phyloP scores from a whole-genome alignment of 164 flowering plant genomes.

The Vitis vinifera region DNA sequence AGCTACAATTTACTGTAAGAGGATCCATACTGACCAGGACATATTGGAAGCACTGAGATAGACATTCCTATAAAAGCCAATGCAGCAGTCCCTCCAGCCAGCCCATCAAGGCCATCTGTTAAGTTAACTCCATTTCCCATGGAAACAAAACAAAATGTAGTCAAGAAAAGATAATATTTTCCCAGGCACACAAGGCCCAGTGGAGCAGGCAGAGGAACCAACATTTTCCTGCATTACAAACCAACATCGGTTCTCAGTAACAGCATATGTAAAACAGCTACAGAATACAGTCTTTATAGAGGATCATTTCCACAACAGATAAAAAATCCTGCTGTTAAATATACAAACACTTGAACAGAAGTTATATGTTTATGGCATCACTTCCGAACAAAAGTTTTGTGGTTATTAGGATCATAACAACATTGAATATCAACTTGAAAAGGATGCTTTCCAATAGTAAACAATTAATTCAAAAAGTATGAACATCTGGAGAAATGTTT shows the following conservation, averaged over 20 bases:
- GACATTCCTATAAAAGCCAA: slow-evolving; percentile 89
- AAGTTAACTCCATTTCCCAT: slow-evolving; percentile 77
- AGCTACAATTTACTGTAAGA: background rate
- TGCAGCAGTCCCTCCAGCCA: slow-evolving; percentile 90
- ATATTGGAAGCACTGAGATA: slow-evolving; percentile 88
- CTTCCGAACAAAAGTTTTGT: too few relatives aligned
- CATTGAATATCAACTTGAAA: background rate
- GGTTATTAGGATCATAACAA: background rate
- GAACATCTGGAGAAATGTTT: background rate
- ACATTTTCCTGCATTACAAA: slow-evolving; percentile 73
- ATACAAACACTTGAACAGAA: background rate
- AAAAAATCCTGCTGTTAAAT: too few relatives aligned
- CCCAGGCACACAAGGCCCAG: slow-evolving; percentile 77
- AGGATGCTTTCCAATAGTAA: background rate
- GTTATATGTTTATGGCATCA: background rate
- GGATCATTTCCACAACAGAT: too few relatives aligned
- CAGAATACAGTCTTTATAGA: background rate
- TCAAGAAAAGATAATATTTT: slow-evolving; percentile 51
- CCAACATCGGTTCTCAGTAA: background rate
- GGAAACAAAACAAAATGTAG: slow-evolving; percentile 74
- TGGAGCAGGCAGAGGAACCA: slow-evolving; percentile 85
- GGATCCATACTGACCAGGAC: slow-evolving; percentile 56
- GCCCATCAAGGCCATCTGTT: slow-evolving; percentile 91
- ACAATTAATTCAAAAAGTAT: background rate
- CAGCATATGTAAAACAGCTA: background rate